Percentiles rank a stretch among this genome's conserved stretches.
phyloP scores from a whole-genome alignment of 495 filamentous ascomycete genomes.

The Pseudevernia furfuracea region DNA sequence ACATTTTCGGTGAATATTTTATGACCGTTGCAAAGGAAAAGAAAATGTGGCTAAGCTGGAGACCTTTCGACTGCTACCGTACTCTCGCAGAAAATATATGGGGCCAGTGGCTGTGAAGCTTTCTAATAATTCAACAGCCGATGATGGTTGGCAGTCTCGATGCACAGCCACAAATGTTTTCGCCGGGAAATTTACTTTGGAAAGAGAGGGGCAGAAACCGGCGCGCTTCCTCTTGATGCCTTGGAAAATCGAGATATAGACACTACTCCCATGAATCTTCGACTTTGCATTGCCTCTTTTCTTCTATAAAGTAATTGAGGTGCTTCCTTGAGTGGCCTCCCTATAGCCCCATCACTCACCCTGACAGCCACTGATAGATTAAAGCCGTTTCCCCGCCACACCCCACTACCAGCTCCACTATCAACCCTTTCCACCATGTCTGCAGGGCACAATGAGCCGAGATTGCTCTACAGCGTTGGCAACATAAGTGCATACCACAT shows the following conservation, averaged over 20 bases:
- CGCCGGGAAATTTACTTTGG: background rate
- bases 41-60: too few relatives aligned
- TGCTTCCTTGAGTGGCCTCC: background rate
- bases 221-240: background rate
- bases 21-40: too few relatives aligned
- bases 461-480: slow-evolving; percentile 73
- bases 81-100: too few relatives aligned
- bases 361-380: background rate
- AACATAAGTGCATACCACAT: slow-evolving; percentile 83
- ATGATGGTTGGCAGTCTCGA: too few relatives aligned
- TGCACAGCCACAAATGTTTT: background rate
- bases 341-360: too few relatives aligned
- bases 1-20: too few relatives aligned
- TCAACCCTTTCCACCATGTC: slow-evolving; percentile 6
- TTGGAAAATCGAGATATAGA: background rate
- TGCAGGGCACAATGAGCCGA: slow-evolving; percentile 55
- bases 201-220: background rate
- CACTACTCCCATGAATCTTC: background rate
- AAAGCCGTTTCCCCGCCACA: background rate
- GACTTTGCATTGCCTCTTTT: background rate
- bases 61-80: too few relatives aligned
- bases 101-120: too few relatives aligned
- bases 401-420: slow-evolving; percentile 6
- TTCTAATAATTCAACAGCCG: too few relatives aligned
- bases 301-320: background rate